phyloP scores from a whole-genome alignment of 2,329 filamentous ascomycete genomes.

The Phialemonium atrogriseum region DNA sequence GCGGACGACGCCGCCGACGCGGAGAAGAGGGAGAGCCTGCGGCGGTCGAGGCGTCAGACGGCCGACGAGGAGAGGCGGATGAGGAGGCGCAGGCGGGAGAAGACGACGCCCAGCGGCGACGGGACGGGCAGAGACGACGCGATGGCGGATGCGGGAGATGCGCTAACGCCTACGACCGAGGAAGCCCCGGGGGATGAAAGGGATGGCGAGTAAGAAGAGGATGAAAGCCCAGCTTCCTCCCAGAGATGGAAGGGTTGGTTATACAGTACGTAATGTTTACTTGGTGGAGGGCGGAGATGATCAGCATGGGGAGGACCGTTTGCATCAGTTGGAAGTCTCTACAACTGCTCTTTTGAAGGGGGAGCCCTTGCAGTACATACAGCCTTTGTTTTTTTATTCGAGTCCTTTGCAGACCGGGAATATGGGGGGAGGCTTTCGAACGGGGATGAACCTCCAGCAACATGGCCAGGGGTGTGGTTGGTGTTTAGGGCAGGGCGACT shows the following conservation, averaged over 20 bases:
- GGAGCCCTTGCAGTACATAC: no score
- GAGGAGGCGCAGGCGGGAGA: conserved; percentile 59
- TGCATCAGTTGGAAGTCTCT: not conserved
- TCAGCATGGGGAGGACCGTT: not conserved
- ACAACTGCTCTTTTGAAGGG: no score
- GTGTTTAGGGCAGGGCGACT: no score
- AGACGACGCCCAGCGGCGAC: conserved; percentile 36
- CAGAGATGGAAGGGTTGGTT: not conserved
- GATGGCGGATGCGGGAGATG: conserved; percentile 6
- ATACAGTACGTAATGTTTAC: not conserved
- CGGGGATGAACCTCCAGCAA: no score
- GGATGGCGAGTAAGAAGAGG: not conserved
- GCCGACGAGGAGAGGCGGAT: conserved; percentile 70
- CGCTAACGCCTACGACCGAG: conserved; percentile 14
- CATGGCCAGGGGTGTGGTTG: no score
- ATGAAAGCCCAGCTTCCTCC: not conserved
- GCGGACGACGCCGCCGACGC: conserved; percentile 47
- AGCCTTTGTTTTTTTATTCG: no score
- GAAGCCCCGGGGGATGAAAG: not conserved
- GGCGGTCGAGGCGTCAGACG: conserved; percentile 57
- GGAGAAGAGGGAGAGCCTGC: conserved; percentile 50
- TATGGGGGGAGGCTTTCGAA: no score
- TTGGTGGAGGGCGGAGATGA: not conserved
- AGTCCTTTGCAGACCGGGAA: no score
- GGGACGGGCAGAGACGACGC: conserved; percentile 25